These are phyloP conservation scores for Microcyclosporella mali DNA, from an alignment of 2,329 filamentous ascomycete species.

Conservation along the genomic window DNA sequence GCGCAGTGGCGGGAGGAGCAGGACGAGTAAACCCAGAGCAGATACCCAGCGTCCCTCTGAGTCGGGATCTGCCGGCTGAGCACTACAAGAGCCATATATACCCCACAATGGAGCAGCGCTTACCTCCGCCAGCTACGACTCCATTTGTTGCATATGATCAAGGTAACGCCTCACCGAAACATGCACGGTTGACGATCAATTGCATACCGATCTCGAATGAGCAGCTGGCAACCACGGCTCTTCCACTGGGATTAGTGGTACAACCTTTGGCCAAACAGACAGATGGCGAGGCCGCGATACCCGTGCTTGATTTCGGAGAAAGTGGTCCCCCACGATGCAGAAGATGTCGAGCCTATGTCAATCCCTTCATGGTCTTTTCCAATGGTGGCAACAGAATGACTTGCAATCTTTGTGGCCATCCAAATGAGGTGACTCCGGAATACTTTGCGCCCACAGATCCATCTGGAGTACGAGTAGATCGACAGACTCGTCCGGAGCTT, in stretches of 20 bases:
- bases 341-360: constrained; percentile 92
- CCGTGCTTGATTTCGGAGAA: constrained; percentile 92
- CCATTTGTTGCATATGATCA: constrained; percentile 94
- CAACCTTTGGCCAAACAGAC: constrained; percentile 82
- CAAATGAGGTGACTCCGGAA: constrained; percentile 85
- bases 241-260: constrained; percentile 80
- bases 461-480: constrained; percentile 78
- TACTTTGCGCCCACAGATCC: constrained; percentile 91
- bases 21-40: constrained; percentile 82
- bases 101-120: constrained; percentile 88
- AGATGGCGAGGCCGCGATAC: constrained; percentile 77
- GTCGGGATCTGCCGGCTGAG: constrained; percentile 73
- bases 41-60: constrained; percentile 81
- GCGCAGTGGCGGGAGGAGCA: constrained; percentile 44
- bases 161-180: constrained; percentile 93
- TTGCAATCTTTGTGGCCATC: constrained; percentile 96
- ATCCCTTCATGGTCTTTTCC: constrained; percentile 97
- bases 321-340: constrained; percentile 82
- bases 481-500: constrained; percentile 82
- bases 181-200: constrained; percentile 83
- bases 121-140: constrained; percentile 79
- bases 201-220: constrained; percentile 82
- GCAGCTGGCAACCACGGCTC: constrained; percentile 67
- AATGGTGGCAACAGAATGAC: constrained; percentile 93
- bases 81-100: constrained; percentile 85